phyloP scores from a whole-genome alignment of 2,329 filamentous ascomycete species.

The Tolypocladium inflatum region DNA sequence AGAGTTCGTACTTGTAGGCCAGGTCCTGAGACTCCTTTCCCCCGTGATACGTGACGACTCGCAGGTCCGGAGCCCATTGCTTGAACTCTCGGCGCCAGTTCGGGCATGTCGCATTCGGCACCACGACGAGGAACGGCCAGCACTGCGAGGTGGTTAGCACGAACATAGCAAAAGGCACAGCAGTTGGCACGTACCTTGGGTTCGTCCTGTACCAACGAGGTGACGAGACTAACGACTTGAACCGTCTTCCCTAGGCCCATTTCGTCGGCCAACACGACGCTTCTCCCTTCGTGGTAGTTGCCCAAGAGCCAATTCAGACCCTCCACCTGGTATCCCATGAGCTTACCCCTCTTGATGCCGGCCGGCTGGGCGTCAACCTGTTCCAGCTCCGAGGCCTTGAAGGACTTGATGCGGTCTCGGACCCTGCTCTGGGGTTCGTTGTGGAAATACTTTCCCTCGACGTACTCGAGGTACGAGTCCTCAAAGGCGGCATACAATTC shows the following conservation, averaged over 20 bases:
- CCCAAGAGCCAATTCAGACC: slow-evolving; percentile 93
- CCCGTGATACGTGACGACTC: slow-evolving; percentile 90
- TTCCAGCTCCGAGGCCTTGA: slow-evolving; percentile 56
- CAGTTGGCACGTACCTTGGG: slow-evolving; percentile 29
- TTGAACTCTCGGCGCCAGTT: slow-evolving; percentile 98
- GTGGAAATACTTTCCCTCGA: slow-evolving; percentile 65
- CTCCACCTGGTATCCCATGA: slow-evolving; percentile 91
- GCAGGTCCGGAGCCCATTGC: slow-evolving; percentile 76
- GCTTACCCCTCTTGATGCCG: slow-evolving; percentile 63
- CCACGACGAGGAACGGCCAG: slow-evolving; percentile 88
- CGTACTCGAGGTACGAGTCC: slow-evolving; percentile 76
- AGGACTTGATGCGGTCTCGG: slow-evolving; percentile 57
- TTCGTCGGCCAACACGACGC: slow-evolving; percentile 88
- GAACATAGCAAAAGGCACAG: background rate
- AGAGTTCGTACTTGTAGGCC: slow-evolving; percentile 77
- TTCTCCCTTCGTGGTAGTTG: slow-evolving; percentile 74
- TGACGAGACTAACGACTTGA: slow-evolving; percentile 77
- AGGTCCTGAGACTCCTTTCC: slow-evolving; percentile 64
- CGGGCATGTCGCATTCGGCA: slow-evolving; percentile 90
- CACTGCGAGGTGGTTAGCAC: slow-evolving; percentile 33
- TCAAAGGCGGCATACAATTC: slow-evolving; percentile 72
- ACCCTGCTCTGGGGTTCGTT: slow-evolving; percentile 48
- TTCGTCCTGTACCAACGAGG: slow-evolving; percentile 58
- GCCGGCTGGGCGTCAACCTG: slow-evolving; percentile 64
- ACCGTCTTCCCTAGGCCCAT: slow-evolving; percentile 98